A percentile compares a stretch with the other conserved stretches of the same genome.
Conservation (phyloP, 2,329 filamentous ascomycete species). For the Paraconiothyrium sp. region DNA sequence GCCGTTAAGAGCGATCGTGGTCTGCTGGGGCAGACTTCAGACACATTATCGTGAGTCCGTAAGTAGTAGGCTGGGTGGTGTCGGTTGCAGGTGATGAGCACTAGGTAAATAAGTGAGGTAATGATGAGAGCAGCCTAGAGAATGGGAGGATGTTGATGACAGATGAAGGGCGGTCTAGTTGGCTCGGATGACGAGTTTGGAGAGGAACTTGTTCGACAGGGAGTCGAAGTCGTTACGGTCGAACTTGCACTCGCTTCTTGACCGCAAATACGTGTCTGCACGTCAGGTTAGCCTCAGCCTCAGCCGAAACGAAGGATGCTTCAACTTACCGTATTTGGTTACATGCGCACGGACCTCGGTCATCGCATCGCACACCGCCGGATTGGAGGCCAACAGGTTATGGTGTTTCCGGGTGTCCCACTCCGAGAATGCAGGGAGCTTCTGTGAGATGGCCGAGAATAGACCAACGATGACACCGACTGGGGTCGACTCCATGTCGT, state of each 20-base stretch:
- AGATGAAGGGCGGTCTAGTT: constrained; percentile 65
- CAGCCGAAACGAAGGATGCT: constrained; percentile 18
- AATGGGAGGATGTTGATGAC: constrained; percentile 20
- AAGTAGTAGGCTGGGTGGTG: constrained; percentile 32
- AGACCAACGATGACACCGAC: constrained; percentile 96
- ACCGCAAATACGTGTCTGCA: constrained; percentile 85
- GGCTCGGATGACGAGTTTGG: constrained; percentile 93
- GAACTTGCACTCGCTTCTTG: constrained; percentile 81
- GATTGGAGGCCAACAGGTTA: constrained; percentile 88
- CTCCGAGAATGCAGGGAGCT: constrained; percentile 89
- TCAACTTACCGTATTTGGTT: constrained; percentile 84
- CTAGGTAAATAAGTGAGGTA: constrained; percentile 28
- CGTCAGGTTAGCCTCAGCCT: constrained; percentile 53
- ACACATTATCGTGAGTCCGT: constrained; percentile 45
- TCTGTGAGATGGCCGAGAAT: constrained; percentile 98
- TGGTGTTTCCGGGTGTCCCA: constrained; percentile 95
- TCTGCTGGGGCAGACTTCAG: constrained; percentile 36
- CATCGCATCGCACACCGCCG: constrained; percentile 93
- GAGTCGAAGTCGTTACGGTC: constrained; percentile 94
- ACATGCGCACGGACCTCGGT: constrained; percentile 94
- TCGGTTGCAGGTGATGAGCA: constrained; percentile 37
- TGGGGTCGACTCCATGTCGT: constrained; percentile 94
- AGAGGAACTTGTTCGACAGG: constrained; percentile 95
- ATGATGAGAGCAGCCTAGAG: constrained; percentile 29
- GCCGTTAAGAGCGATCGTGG: constrained; percentile 40